These are phyloP conservation scores for Sphagnum tenellum DNA, from an alignment of 225 moss, liverwort and hornwort genomes.

Conservation along the genomic window DNA sequence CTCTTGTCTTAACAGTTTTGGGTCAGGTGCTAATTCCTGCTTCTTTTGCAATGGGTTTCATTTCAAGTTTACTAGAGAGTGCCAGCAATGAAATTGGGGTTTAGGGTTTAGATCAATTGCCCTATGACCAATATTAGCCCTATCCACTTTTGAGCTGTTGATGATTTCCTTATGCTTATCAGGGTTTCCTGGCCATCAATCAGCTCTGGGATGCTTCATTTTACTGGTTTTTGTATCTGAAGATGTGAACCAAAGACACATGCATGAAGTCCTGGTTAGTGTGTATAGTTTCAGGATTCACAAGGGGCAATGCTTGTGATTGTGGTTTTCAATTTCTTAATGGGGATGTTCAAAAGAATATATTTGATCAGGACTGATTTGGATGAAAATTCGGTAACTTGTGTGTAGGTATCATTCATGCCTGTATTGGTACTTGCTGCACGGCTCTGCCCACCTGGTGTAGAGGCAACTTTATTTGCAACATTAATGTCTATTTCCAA, in stretches of 20 bases:
- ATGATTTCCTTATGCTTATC: neutral
- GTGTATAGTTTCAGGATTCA: no score
- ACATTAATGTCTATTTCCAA: constrained; percentile 98
- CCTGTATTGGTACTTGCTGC: constrained; percentile 96
- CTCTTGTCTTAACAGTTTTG: constrained; percentile 79
- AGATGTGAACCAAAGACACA: no score
- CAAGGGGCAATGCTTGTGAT: neutral
- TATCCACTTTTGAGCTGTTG: neutral
- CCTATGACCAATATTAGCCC: no score
- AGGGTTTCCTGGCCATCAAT: neutral
- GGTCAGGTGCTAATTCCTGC: constrained; percentile 52
- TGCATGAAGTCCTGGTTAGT: no score
- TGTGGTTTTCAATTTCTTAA: neutral
- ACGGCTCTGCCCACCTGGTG: constrained; percentile 86
- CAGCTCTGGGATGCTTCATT: no score
- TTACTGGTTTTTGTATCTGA: neutral
- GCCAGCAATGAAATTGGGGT: neutral
- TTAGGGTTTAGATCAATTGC: neutral
- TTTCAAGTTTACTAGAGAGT: neutral
- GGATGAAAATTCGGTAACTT: neutral
- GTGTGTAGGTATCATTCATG: constrained; percentile 86
- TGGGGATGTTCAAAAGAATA: neutral
- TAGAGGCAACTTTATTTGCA: constrained; percentile 93
- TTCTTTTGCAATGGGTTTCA: neutral
- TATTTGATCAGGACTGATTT: neutral